phyloP scores from a whole-genome alignment of 306 rosid genomes.

The Luffa acutangula region DNA sequence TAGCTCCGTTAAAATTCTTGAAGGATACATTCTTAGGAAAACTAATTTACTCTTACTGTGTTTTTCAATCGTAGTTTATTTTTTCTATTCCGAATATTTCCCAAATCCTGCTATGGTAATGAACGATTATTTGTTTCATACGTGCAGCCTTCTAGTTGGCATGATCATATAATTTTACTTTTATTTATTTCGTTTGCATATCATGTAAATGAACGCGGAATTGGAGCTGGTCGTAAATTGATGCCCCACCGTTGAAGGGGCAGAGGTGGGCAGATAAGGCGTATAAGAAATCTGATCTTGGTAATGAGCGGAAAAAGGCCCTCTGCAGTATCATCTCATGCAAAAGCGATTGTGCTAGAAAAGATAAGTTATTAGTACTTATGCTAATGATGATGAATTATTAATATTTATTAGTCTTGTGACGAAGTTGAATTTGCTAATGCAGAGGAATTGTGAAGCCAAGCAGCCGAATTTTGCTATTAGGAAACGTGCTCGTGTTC shows the following conservation, averaged over 20 bases:
- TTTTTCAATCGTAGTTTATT: neutral
- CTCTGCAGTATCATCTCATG: constrained; percentile 28
- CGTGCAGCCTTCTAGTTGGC: neutral
- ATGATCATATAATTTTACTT: neutral
- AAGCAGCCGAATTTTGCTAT: constrained; percentile 28
- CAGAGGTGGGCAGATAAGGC: constrained; percentile 33
- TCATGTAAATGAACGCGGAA: neutral
- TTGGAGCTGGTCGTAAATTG: constrained; percentile 33
- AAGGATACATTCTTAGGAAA: neutral
- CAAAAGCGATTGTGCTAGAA: constrained; percentile 26
- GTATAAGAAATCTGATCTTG: constrained; percentile 26
- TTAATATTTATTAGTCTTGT: neutral
- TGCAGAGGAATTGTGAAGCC: constrained; percentile 29
- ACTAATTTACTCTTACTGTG: neutral
- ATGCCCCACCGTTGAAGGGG: constrained; percentile 22
- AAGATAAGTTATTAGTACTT: constrained; percentile 10
- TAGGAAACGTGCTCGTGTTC: constrained; percentile 26
- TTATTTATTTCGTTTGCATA: neutral
- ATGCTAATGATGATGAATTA: neutral
- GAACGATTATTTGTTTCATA: neutral
- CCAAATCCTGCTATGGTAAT: neutral
- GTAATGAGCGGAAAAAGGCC: constrained; percentile 31
- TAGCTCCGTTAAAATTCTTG: neutral
- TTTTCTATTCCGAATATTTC: neutral
- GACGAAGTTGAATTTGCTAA: neutral